Evolutionary conservation across 306 rosid genomes (phyloP), one percentile per base, ranked within the genome.

Genomic region (Mimosa pudica): DNA sequence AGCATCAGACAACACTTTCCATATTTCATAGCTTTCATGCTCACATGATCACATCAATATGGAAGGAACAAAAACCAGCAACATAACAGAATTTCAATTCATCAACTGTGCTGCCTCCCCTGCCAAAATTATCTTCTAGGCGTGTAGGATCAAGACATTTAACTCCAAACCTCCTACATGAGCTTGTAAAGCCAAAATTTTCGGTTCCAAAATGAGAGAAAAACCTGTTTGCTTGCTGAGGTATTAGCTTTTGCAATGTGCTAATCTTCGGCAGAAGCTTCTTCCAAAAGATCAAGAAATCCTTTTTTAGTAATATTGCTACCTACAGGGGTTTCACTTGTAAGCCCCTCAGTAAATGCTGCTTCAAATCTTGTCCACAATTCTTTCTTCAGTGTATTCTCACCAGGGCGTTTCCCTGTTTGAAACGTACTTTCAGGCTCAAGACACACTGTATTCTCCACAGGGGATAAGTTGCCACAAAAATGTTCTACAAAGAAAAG

Each of bases 331-430:
- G 51, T 68, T 41, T 87, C 78, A 54, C 78, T 57, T 38, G 73
- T 80, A 83, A 81, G 62, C 44, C 68, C 89, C 73, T 71, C 73
- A 52, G 69, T 32, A 35, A 98, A 84, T 49, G 96, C 98, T 73
- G 89, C 98, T 79, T 96, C 99, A 84, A 96, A 96, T 79, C 77
- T 91, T 0, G 91, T 69, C 99, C 99, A 96, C 61, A 96, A 63
- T 83, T 96, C 99, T 82, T 87, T 93, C 85, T 96, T 96, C 72
- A 96, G 74, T 42, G 99, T 96, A 80, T 89, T 90, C 87, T 96
- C 99, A 75, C 99, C 98, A 2, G 97, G 89, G 57, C 62, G 81
- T 79, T 89, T 91, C 61, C 93, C 92, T 30, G 77, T 81, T 81
- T 33, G 85, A 57, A 86, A 71, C 1, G 86, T 52, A 52, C 94